These are phyloP conservation scores for Saposhnikovia divaricata DNA, from an alignment of 129 eudicot species.

Conservation along the genomic window DNA sequence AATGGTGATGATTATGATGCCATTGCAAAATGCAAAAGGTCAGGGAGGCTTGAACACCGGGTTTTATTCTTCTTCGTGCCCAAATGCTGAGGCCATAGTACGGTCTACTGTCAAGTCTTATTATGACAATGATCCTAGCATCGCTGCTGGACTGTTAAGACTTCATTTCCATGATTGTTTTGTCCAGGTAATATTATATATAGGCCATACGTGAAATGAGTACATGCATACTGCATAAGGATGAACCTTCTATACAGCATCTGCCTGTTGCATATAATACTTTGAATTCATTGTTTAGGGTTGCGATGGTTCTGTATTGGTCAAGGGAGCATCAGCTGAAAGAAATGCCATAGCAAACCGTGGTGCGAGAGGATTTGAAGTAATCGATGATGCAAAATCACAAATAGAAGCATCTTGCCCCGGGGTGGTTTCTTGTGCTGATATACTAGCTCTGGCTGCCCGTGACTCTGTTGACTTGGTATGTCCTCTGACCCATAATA, in stretches of 20 bases:
- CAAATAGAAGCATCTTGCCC: slow-evolving; percentile 73
- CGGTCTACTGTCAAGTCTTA: slow-evolving; percentile 58
- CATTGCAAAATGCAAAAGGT: slow-evolving; percentile 17
- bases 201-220: background rate
- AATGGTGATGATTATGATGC: slow-evolving; percentile 13
- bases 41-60: slow-evolving; percentile 45
- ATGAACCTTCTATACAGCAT: background rate
- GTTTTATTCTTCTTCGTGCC: slow-evolving; percentile 62
- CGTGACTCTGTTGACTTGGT: slow-evolving; percentile 90
- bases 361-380: slow-evolving; percentile 77
- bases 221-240: background rate
- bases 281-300: slow-evolving; percentile 32
- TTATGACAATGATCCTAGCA: slow-evolving; percentile 44
- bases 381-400: slow-evolving; percentile 72
- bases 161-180: slow-evolving; percentile 88
- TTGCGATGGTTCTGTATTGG: slow-evolving; percentile 76
- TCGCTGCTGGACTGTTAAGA: slow-evolving; percentile 71
- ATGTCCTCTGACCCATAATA: background rate
- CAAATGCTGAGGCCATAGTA: slow-evolving; percentile 63
- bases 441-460: slow-evolving; percentile 78
- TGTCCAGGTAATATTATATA: slow-evolving; percentile 45
- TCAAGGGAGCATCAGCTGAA: slow-evolving; percentile 51
- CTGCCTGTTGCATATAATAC: background rate
- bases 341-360: slow-evolving; percentile 53
- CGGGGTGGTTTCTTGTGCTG: slow-evolving; percentile 87